phyloP scores from a whole-genome alignment of 345 rosid genomes.

The Hibiscus syriacus region DNA sequence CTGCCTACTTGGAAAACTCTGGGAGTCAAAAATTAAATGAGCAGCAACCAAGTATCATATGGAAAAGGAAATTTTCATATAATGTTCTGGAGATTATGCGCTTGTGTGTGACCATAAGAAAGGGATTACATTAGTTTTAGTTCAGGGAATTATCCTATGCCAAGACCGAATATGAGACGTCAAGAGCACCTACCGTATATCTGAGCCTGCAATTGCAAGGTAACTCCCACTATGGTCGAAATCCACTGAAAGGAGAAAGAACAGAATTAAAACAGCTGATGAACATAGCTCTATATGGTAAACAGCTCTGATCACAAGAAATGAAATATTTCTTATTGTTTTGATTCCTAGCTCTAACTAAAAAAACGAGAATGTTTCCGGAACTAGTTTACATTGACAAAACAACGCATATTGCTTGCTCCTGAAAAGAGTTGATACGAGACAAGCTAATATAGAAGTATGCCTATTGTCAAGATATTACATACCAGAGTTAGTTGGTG shows the following conservation, averaged over 20 bases:
- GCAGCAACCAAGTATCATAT: background rate
- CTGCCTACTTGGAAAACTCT: constrained; percentile 89
- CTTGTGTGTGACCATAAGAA: background rate
- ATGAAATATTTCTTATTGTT: background rate
- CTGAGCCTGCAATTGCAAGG: constrained; percentile 82
- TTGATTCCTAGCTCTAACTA: background rate
- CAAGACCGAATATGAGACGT: background rate
- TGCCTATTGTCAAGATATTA: background rate
- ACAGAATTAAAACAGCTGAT: background rate
- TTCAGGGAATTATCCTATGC: background rate
- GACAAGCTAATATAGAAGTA: background rate
- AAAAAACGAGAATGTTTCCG: no score
- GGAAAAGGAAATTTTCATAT: background rate
- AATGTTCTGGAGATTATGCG: background rate
- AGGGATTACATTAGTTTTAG: background rate
- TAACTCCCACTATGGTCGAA: constrained; percentile 87
- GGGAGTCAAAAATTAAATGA: constrained; percentile 12
- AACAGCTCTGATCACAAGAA: background rate
- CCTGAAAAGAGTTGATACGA: background rate
- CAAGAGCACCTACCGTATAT: constrained; percentile 69
- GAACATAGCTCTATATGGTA: constrained; percentile 3
- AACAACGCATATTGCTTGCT: background rate
- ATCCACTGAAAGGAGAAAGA: constrained; percentile 75
- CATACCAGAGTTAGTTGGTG: constrained; percentile 82
- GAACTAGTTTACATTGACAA: background rate